These are phyloP conservation scores for Fusarium luffae DNA, from an alignment of 2,329 filamentous ascomycete genomes.

Conservation along the genomic window DNA sequence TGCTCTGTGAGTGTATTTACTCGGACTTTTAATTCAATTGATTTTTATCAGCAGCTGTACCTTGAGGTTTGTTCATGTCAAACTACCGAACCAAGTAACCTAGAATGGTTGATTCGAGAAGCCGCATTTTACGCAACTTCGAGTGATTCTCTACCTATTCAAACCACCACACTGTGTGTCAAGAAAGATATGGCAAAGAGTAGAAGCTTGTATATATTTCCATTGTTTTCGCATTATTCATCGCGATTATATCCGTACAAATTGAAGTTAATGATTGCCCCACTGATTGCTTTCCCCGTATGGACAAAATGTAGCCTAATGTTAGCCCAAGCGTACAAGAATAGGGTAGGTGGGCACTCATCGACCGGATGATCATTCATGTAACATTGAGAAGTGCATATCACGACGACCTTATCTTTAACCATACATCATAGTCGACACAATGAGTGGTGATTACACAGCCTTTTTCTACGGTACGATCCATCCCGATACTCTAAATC, in stretches of 20 bases:
- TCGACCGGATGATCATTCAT: not conserved
- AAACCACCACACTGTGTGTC: not conserved
- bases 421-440: slow-evolving; percentile 13
- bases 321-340: not conserved
- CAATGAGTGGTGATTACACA: slow-evolving; percentile 56
- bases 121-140: not conserved
- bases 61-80: not conserved
- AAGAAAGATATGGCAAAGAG: not conserved
- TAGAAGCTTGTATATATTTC: not conserved
- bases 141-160: not conserved
- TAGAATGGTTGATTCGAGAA: not conserved
- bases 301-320: not conserved
- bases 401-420: not conserved
- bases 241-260: not conserved
- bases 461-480: slow-evolving; percentile 69
- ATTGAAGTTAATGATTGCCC: slow-evolving; percentile 15
- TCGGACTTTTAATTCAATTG: not conserved
- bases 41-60: not conserved
- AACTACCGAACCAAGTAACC: not conserved
- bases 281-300: slow-evolving; percentile 12
- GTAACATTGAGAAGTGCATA: not conserved
- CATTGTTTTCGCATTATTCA: not conserved
- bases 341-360: slow-evolving; percentile 29
- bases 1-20: no score
- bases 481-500: not conserved